Evolutionary conservation across 805 yeast genomes (phyloP).

Genomic region (Lipomyces starkeyi): DNA sequence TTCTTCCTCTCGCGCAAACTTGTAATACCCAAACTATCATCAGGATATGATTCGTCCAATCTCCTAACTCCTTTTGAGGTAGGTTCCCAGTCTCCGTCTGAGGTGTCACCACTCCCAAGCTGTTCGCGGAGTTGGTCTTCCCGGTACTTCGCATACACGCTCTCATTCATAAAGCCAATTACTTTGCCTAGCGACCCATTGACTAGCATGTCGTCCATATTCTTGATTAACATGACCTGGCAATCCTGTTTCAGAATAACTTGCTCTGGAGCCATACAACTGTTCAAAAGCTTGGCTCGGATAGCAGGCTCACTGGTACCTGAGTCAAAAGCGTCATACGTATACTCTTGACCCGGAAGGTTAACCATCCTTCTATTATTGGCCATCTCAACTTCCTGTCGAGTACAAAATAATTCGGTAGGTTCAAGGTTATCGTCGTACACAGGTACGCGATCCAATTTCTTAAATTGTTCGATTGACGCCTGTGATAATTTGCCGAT

Average conservation of each 20-base stretch:
- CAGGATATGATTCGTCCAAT: conserved; percentile 38
- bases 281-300: conserved; percentile 54
- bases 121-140: not conserved
- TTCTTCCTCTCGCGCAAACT: conserved; percentile 10
- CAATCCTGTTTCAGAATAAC: conserved; percentile 79
- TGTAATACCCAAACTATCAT: conserved; percentile 33
- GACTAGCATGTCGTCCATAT: conserved; percentile 75
- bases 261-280: conserved; percentile 71
- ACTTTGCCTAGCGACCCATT: conserved; percentile 91
- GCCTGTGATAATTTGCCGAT: conserved; percentile 64
- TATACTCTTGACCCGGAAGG: conserved; percentile 55
- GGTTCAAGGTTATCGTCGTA: conserved; percentile 83
- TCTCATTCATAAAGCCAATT: conserved; percentile 54
- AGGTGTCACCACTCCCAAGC: conserved; percentile 7
- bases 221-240: conserved; percentile 92
- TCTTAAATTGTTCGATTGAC: conserved; percentile 56
- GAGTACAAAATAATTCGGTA: conserved; percentile 85
- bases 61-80: conserved; percentile 18
- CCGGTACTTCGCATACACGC: conserved; percentile 40
- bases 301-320: conserved; percentile 41
- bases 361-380: conserved; percentile 59
- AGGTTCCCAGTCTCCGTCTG: conserved; percentile 18
- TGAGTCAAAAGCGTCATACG: conserved; percentile 56
- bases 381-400: conserved; percentile 82
- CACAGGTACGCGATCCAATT: conserved; percentile 57